These are phyloP conservation scores for Kalmanozyma brasiliensis DNA, from an alignment of 1,284 basidiomycete species.

Conservation along the genomic window DNA sequence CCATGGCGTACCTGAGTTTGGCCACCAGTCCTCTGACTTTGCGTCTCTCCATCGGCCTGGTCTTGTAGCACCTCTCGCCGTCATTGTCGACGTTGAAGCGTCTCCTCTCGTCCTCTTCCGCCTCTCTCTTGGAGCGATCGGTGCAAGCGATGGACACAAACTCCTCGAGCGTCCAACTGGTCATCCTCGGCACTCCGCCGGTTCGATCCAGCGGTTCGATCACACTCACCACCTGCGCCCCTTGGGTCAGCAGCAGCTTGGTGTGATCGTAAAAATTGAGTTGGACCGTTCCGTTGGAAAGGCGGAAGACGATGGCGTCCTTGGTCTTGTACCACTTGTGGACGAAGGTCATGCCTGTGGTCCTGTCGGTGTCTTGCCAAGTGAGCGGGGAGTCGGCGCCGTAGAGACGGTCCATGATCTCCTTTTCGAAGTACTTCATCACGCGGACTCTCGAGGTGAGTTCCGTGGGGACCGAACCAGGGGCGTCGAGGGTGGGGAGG, in stretches of 20 bases:
- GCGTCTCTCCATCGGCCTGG: conserved; percentile 38
- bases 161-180: conserved; percentile 79
- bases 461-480: conserved; percentile 36
- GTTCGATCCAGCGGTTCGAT: conserved; percentile 71
- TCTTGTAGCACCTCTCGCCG: conserved; percentile 10
- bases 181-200: conserved; percentile 83
- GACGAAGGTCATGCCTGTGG: conserved; percentile 89
- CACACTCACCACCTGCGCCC: conserved; percentile 82
- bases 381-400: conserved; percentile 78
- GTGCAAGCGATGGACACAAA: conserved; percentile 75
- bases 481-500: conserved; percentile 4
- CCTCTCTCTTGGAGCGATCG: conserved; percentile 52
- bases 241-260: conserved; percentile 86
- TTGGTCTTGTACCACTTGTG: conserved; percentile 96
- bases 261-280: conserved; percentile 99
- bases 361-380: conserved; percentile 81
- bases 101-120: conserved; percentile 17
- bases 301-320: conserved; percentile 93
- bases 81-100: conserved; percentile 9
- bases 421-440: conserved; percentile 63
- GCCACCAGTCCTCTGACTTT: conserved; percentile 32
- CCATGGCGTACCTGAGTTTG: conserved; percentile 42
- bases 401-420: conserved; percentile 65
- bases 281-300: conserved; percentile 93
- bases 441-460: conserved; percentile 57